phyloP scores from a whole-genome alignment of 225 moss, liverwort and hornwort genomes.

The Polytrichum formosum region DNA sequence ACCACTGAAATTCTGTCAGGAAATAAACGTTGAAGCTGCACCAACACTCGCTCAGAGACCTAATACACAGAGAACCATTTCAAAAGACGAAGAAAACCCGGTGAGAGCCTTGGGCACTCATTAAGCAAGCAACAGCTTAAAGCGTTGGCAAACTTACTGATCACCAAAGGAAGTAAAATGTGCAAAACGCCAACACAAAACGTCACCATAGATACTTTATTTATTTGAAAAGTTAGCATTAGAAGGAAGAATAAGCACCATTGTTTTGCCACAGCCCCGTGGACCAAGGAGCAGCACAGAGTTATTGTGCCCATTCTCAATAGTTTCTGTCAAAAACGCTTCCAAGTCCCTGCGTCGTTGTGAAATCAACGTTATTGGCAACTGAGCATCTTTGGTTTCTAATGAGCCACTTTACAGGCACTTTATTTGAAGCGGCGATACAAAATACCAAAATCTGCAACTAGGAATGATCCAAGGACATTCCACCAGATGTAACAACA shows the following conservation, averaged over 20 bases:
- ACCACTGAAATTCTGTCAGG: slow-evolving; percentile 70
- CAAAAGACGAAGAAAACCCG: no score
- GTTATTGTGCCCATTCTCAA: slow-evolving; percentile 81
- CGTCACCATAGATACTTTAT: no score
- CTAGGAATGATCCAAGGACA: neutral
- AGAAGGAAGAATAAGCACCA: slow-evolving; percentile 40
- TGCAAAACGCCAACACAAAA: no score
- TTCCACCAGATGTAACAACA: neutral
- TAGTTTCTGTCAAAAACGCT: slow-evolving; percentile 61
- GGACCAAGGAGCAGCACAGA: slow-evolving; percentile 90
- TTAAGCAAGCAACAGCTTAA: no score
- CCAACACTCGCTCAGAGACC: slow-evolving; percentile 85
- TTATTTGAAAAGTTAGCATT: no score
- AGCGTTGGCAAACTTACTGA: neutral
- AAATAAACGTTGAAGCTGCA: slow-evolving; percentile 56
- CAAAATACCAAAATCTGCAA: neutral
- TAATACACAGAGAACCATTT: slow-evolving; percentile 10
- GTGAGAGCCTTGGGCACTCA: no score
- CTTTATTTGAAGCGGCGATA: neutral
- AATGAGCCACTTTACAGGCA: neutral
- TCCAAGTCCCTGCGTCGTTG: slow-evolving; percentile 54
- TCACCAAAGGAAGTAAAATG: neutral
- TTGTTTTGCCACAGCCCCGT: slow-evolving; percentile 88
- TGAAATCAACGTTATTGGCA: neutral
- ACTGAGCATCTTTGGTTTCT: neutral